Base-by-base conservation (phyloP, 2,329 filamentous ascomycete genomes). In the Xylaria sp. region DNA sequence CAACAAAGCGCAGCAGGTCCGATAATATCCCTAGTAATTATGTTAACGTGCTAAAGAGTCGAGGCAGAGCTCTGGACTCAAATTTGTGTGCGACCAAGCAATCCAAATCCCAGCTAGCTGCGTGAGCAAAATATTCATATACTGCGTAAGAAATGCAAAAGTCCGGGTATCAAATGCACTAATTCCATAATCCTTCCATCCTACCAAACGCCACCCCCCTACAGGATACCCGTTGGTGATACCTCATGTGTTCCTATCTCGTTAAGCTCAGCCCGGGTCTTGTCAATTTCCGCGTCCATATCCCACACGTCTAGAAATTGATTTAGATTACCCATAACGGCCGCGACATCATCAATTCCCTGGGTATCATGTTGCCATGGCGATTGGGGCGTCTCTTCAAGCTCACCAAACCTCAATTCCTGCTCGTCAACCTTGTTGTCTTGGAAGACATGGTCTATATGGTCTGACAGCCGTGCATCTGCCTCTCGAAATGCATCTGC, bases 401-500 rank as follows among this genome's bases (percentile, higher is more conserved):
- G 51, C 32, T 29, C 50, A 40, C 48, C 40, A 66, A 62, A 9
- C 72, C 53, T 29, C 58, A 40, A 37, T 70, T 63, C 54, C 4
- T n/a, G 10, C 23, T 72, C 66, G 10, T 66, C 48, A 2, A 8
- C 50, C 54, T 60, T 16, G 40, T 23, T 44, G 60, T 37, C 10
- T 74, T 66, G 27, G 61, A 50, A 42, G 68, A 21, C 25, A 16
- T 57, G 42, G 6, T 44, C 58, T 21, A n/a, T 10, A 37, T 47
- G 9, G 32, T n/a, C 23, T 53, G 44, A 27, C 18, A 29, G 59
- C 9, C 68, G 67, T 23, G 69, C 71, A 69, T 87, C 85, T 5
- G 83, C 84, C n/a, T 80, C 76, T 32, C 82, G 76, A 67, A 87
- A 87, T 6, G 83, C 82, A 67, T 84, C 78, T 0, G 85, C 85